phyloP scores from a whole-genome alignment of 495 filamentous ascomycete genomes.

The Annulohypoxylon stygium region DNA sequence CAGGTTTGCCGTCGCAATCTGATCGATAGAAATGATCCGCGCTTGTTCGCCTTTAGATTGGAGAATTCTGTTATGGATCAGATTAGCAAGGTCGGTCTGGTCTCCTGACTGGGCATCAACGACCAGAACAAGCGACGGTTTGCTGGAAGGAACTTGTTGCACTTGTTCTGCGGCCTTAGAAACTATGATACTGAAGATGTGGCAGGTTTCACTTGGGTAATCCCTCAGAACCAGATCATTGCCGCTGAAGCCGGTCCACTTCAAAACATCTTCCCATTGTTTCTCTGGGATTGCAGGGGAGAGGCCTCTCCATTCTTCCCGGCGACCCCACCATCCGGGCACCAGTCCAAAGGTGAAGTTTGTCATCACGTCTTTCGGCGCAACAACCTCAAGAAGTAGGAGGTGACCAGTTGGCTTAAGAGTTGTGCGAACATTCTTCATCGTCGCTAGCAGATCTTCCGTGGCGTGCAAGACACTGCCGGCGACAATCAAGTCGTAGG shows the following conservation, averaged over 20 bases:
- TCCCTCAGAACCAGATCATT: constrained; percentile 54
- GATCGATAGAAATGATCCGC: constrained; percentile 29
- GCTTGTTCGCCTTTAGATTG: constrained; percentile 22
- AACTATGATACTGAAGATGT: constrained; percentile 60
- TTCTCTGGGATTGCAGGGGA: constrained; percentile 53
- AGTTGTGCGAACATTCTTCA: constrained; percentile 54
- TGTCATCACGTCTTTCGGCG: constrained; percentile 48
- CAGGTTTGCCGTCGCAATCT: constrained; percentile 25
- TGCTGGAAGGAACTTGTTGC: constrained; percentile 7
- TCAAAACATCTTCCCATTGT: constrained; percentile 58
- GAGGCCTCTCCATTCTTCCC: constrained; percentile 46
- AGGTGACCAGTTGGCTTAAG: constrained; percentile 57
- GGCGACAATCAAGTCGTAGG: constrained; percentile 61
- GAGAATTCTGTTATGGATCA: constrained; percentile 14
- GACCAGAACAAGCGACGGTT: constrained; percentile 28
- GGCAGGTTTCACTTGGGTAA: constrained; percentile 39
- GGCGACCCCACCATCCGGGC: constrained; percentile 66
- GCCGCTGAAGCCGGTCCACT: constrained; percentile 58
- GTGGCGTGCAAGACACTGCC: constrained; percentile 66
- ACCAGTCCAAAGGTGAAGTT: constrained; percentile 59
- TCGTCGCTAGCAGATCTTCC: constrained; percentile 47
- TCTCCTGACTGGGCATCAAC: constrained; percentile 35
- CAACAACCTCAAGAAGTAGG: constrained; percentile 53
- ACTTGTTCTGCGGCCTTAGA: constrained; percentile 45
- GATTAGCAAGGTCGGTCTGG: constrained; percentile 33